These are phyloP conservation scores for Arthrobotrys entomopaga DNA, from an alignment of 2,329 filamentous ascomycete species.

Conservation along the genomic window DNA sequence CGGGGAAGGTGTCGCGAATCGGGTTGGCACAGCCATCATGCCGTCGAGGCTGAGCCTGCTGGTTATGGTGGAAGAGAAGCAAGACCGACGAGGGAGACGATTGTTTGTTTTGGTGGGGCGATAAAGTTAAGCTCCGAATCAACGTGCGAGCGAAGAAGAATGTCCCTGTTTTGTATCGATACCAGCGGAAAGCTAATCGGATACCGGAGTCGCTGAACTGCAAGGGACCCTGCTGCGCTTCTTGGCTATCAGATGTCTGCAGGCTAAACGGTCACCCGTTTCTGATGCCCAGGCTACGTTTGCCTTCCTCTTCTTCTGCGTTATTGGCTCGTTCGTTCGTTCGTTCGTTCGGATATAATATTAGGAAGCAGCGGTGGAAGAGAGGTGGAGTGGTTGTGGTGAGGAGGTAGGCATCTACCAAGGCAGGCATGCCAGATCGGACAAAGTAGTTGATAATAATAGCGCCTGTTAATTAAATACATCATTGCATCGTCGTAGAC, in stretches of 20 bases:
- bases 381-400: no score
- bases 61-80: neutral
- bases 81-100: neutral
- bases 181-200: no score
- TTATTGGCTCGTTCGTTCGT: no score
- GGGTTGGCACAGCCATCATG: conserved; percentile 38
- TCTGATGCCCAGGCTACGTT: conserved; percentile 1
- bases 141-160: neutral
- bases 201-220: neutral
- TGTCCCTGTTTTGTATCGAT: neutral
- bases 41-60: conserved; percentile 17
- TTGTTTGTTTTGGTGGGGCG: conserved; percentile 3
- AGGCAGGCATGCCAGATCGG: conserved; percentile 12
- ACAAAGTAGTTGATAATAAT: conserved; percentile 2
- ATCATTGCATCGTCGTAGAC: neutral
- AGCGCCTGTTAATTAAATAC: no score
- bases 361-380: no score
- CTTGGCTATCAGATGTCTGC: neutral
- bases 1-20: conserved; percentile 41
- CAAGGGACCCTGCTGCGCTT: conserved; percentile 5
- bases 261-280: no score
- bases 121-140: conserved; percentile 7
- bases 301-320: no score
- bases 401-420: conserved; percentile 13
- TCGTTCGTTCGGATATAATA: no score